A percentile compares a stretch with the other conserved stretches of the same genome.
phyloP scores from a whole-genome alignment of 139 green algal genomes.

The Coccomyxa sp. region DNA sequence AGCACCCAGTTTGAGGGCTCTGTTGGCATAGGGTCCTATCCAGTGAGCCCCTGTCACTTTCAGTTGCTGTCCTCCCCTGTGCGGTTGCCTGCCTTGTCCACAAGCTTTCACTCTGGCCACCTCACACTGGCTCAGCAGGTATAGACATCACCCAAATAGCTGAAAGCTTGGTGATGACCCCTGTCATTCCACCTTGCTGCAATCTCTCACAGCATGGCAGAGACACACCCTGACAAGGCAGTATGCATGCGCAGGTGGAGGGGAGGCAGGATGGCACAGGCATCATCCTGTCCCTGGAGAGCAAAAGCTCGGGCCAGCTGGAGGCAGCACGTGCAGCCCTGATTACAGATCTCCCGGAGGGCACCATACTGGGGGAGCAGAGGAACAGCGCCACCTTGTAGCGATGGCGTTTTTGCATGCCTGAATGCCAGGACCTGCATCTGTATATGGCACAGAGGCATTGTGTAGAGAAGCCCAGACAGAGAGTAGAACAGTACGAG shows the following conservation, averaged over 20 bases:
- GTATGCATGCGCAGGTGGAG: conserved; percentile 25
- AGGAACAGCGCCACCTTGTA: not conserved
- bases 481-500: too few relatives aligned
- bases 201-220: too few relatives aligned
- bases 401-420: too few relatives aligned
- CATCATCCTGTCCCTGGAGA: conserved; percentile 58
- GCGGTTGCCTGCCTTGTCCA: not conserved
- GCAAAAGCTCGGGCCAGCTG: conserved; percentile 28
- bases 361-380: not conserved
- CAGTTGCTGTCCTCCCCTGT: not conserved
- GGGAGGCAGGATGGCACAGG: conserved; percentile 40
- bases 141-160: not conserved
- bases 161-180: not conserved
- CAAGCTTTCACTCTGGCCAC: not conserved
- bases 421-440: too few relatives aligned
- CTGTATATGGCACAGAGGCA: too few relatives aligned
- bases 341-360: not conserved
- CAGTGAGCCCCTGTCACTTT: conserved; percentile 2
- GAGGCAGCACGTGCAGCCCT: not conserved
- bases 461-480: too few relatives aligned
- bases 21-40: conserved; percentile 23
- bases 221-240: not conserved
- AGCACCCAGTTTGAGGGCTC: conserved; percentile 39
- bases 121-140: not conserved
- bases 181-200: too few relatives aligned